Conservation (phyloP, 2,329 filamentous ascomycete genomes). For the Claviceps africana region DNA sequence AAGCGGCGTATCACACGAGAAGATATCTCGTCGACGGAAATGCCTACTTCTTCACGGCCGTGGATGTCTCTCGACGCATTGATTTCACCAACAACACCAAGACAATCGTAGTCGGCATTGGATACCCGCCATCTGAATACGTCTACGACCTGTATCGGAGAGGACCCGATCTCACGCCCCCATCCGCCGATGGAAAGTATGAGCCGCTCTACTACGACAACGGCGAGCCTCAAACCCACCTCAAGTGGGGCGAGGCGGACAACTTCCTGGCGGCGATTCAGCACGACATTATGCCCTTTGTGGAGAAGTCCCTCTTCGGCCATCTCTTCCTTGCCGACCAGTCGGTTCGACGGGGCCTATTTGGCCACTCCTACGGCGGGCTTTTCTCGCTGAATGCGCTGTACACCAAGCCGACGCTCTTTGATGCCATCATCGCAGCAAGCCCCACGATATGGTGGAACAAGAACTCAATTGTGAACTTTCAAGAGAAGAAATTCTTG, state of each 20-base stretch:
- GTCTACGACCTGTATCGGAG: slow-evolving; percentile 17
- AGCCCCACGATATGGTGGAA: slow-evolving; percentile 37
- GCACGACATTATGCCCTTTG: slow-evolving; percentile 21
- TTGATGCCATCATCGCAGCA: slow-evolving; percentile 29
- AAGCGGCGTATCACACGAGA: not conserved
- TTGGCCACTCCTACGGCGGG: slow-evolving; percentile 35
- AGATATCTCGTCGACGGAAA: slow-evolving; percentile 23
- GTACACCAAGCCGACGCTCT: slow-evolving; percentile 24
- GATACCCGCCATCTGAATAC: slow-evolving; percentile 15
- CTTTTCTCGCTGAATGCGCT: slow-evolving; percentile 32
- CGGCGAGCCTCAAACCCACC: slow-evolving; percentile 13
- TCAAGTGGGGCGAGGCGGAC: slow-evolving; percentile 27
- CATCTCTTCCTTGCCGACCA: slow-evolving; percentile 13
- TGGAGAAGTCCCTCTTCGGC: slow-evolving; percentile 14
- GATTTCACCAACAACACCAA: slow-evolving; percentile 14
- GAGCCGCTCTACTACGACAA: slow-evolving; percentile 12
- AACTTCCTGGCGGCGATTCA: slow-evolving; percentile 30
- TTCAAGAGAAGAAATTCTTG: slow-evolving; percentile 16
- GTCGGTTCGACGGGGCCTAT: slow-evolving; percentile 27
- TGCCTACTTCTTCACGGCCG: slow-evolving; percentile 20
- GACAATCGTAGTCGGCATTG: slow-evolving; percentile 19
- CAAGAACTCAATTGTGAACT: slow-evolving; percentile 22
- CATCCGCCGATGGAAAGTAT: slow-evolving; percentile 11
- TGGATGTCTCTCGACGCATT: slow-evolving; percentile 15
- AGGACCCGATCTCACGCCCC: slow-evolving; percentile 18